Evolutionary conservation across 768 basidiomycete genomes (phyloP).

Genomic region (Kondoa subrosea): DNA sequence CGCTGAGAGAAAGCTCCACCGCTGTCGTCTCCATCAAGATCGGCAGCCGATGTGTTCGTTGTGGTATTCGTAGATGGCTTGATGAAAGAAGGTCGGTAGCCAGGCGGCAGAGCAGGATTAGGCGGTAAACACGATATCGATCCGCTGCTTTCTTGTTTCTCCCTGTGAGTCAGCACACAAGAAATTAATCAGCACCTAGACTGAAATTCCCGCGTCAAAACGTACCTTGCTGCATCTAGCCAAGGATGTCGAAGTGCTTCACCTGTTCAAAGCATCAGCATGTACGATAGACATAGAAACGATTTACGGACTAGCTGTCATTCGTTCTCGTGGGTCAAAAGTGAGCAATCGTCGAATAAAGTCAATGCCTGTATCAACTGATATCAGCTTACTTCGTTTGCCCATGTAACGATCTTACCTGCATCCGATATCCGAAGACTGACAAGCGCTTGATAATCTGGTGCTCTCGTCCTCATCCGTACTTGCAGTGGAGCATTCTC

Average conservation of each 20-base stretch:
- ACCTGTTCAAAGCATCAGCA: constrained; percentile 17
- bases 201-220: neutral
- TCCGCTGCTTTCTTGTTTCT: neutral
- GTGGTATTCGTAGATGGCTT: neutral
- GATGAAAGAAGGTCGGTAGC: neutral
- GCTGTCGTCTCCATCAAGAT: neutral
- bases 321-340: constrained; percentile 47
- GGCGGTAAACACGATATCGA: constrained; percentile 3
- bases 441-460: constrained; percentile 47
- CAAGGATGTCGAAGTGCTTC: constrained; percentile 60
- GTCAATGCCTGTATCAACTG: constrained; percentile 45
- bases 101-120: neutral
- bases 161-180: too few species aligned
- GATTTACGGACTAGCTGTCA: constrained; percentile 45
- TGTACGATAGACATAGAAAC: too few species aligned
- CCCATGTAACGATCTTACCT: constrained; percentile 38
- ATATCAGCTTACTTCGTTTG: too few species aligned
- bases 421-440: constrained; percentile 35
- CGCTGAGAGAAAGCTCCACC: constrained; percentile 1
- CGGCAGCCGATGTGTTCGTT: neutral
- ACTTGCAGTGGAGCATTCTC: constrained; percentile 44
- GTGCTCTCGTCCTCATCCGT: constrained; percentile 43
- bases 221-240: constrained; percentile 36
- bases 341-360: constrained; percentile 55
- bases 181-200: neutral